Evolutionary conservation across 306 rosid species (phyloP).

Genomic region (Cicer judaicum): DNA sequence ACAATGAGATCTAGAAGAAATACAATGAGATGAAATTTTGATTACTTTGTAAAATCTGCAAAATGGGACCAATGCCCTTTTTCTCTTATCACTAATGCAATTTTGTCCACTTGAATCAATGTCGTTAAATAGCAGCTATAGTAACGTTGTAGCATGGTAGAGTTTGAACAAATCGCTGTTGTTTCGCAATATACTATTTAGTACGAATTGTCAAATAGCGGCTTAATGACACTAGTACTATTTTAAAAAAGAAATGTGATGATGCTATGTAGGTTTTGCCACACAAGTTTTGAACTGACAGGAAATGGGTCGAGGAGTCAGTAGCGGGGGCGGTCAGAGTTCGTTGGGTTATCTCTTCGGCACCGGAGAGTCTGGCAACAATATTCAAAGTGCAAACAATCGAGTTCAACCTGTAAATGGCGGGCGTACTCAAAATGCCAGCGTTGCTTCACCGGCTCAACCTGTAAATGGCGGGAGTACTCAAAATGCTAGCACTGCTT

Average conservation of each 20-base stretch:
- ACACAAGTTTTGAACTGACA: conserved; percentile 14
- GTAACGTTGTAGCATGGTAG: neutral
- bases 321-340: conserved; percentile 86
- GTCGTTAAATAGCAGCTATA: neutral
- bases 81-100: neutral
- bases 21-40: conserved; percentile 12
- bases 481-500: conserved; percentile 31
- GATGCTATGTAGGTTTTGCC: conserved; percentile 44
- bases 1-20: neutral
- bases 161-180: neutral
- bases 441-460: conserved; percentile 43
- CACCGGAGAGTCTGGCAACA: conserved; percentile 55
- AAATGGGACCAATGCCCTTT: neutral
- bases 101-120: neutral
- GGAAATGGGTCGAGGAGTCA: conserved; percentile 83
- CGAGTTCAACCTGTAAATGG: conserved; percentile 41
- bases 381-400: conserved; percentile 43
- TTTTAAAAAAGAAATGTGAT: conserved; percentile 10
- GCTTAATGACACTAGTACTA: neutral
- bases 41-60: neutral
- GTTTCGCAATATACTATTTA: neutral
- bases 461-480: conserved; percentile 41
- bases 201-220: neutral
- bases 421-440: conserved; percentile 43
- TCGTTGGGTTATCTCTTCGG: conserved; percentile 89